Evolutionary conservation across 345 rosid genomes (phyloP).

Genomic region (Eucalyptus marginata): DNA sequence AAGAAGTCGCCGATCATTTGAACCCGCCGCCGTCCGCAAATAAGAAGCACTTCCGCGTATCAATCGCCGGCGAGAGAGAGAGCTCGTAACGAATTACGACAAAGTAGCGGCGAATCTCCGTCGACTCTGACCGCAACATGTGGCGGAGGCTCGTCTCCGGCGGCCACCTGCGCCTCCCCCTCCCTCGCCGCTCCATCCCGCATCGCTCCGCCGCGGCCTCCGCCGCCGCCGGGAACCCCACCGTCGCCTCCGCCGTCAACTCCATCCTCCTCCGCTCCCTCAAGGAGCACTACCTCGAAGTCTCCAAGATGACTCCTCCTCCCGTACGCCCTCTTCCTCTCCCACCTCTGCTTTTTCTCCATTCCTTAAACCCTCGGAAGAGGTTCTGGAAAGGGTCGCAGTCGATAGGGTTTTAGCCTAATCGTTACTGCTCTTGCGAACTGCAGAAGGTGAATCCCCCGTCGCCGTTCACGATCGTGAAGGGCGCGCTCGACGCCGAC

Average conservation of each 20-base stretch:
- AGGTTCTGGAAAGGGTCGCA: not conserved
- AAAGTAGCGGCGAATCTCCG: not conserved
- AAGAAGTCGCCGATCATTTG: not conserved
- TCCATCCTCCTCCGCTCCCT: conserved; percentile 81
- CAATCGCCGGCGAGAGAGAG: not conserved
- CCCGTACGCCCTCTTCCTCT: conserved; percentile 33
- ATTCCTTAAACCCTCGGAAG: not conserved
- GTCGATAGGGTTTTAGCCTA: not conserved
- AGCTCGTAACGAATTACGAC: not conserved
- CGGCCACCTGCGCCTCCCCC: not conserved
- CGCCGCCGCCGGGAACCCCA: not conserved
- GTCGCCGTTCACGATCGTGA: conserved; percentile 43
- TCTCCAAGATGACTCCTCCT: conserved; percentile 86
- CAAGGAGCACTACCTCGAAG: conserved; percentile 84
- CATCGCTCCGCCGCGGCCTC: not conserved
- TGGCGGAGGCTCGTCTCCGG: not conserved
- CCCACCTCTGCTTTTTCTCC: not conserved
- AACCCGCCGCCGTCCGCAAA: not conserved
- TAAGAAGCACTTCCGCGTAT: not conserved
- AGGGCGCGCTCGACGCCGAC: conserved; percentile 56
- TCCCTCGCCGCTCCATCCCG: not conserved
- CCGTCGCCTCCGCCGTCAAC: conserved; percentile 44
- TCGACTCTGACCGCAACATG: not conserved
- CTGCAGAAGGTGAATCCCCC: conserved; percentile 86
- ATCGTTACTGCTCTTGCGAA: not conserved